Percentiles rank a stretch among this genome's conserved stretches.
phyloP scores from a whole-genome alignment of 371 early-diverging fungal species.

The Mucor velutinosus region DNA sequence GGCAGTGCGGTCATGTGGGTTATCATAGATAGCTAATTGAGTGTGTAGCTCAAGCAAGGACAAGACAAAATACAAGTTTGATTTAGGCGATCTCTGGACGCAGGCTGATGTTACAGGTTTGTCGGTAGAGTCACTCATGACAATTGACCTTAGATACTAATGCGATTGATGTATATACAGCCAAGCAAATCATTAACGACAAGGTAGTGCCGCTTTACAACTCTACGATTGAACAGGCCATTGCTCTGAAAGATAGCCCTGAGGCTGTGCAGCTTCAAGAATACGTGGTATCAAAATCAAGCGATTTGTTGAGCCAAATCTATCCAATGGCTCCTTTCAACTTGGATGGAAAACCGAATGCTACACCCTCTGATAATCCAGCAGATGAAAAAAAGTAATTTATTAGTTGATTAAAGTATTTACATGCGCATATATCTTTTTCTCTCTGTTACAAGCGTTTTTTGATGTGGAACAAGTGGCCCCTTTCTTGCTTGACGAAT shows the following conservation, averaged over 20 bases:
- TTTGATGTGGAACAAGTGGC: background rate
- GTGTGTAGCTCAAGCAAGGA: background rate
- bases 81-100: constrained; percentile 2
- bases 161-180: background rate
- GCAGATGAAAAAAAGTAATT: background rate
- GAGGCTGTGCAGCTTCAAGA: constrained; percentile 1
- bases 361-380: background rate
- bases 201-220: background rate
- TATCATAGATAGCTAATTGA: background rate
- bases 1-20: background rate
- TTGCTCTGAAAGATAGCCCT: background rate
- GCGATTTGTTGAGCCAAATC: background rate
- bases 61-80: constrained; percentile 1
- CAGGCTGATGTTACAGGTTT: constrained; percentile 4
- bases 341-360: background rate
- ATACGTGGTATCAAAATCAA: background rate
- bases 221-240: background rate
- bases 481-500: constrained; percentile 8
- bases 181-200: background rate
- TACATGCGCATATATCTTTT: background rate
- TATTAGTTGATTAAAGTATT: background rate
- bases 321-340: constrained; percentile 1
- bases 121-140: background rate
- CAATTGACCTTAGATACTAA: background rate
- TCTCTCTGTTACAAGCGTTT: background rate